Percentiles rank a stretch among this genome's conserved stretches.
Evolutionary conservation across 345 rosid genomes (phyloP).

Genomic region (Cardiospermum halicacabum): DNA sequence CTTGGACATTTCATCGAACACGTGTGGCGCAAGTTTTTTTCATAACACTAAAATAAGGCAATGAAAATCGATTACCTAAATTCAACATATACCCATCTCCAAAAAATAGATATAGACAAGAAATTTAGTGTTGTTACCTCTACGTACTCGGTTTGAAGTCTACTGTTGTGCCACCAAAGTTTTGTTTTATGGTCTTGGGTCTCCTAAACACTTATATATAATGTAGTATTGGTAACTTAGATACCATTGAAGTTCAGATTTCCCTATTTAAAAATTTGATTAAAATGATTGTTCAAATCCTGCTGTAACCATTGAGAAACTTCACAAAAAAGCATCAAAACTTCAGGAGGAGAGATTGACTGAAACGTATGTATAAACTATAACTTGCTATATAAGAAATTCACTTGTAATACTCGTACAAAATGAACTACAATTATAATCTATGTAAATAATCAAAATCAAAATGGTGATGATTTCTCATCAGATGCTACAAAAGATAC

Average conservation of each 20-base stretch:
- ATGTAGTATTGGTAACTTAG: too few relatives aligned
- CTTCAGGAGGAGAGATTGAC: background rate
- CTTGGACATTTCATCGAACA: constrained; percentile 12
- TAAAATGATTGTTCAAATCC: too few relatives aligned
- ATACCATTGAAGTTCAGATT: too few relatives aligned
- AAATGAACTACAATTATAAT: background rate
- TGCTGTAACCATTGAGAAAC: too few relatives aligned
- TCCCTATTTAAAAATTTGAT: too few relatives aligned
- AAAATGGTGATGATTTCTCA: background rate
- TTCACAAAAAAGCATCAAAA: too few relatives aligned
- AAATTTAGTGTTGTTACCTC: background rate
- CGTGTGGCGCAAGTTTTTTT: background rate
- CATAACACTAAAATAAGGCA: background rate
- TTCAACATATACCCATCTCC: background rate
- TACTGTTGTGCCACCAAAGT: background rate
- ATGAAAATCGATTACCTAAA: background rate
- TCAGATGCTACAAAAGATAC: constrained; percentile 1
- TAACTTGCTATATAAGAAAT: background rate
- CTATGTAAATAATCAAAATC: background rate
- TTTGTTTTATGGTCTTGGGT: background rate
- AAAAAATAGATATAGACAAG: background rate
- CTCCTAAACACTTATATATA: too few relatives aligned
- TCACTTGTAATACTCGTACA: constrained; percentile 5
- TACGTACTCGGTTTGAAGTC: background rate
- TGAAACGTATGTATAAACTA: background rate